Conservation (phyloP, 2,329 filamentous ascomycete genomes). For the Curvularia sp. region DNA sequence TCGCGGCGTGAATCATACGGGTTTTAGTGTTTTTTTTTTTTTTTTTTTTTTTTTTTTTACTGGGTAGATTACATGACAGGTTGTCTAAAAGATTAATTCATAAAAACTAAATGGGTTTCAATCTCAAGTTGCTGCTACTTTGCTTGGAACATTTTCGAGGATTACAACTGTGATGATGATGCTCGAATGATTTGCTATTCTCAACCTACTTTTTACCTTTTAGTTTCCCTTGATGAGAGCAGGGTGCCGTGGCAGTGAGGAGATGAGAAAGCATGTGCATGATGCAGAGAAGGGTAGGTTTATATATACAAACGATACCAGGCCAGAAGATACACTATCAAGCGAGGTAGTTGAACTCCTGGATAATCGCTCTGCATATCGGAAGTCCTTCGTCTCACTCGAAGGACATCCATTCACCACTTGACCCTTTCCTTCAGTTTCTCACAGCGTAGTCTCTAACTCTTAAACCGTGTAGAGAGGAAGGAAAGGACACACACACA, state of each 20-base stretch:
- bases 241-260: too few relatives aligned
- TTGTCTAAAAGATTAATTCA: neutral
- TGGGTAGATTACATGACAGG: neutral
- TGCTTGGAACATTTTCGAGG: too few relatives aligned
- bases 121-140: neutral
- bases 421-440: too few relatives aligned
- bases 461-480: too few relatives aligned
- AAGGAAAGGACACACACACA: too few relatives aligned
- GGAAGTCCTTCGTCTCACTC: too few relatives aligned
- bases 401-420: too few relatives aligned
- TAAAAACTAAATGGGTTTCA: neutral
- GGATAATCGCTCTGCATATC: too few relatives aligned
- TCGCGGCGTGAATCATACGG: neutral
- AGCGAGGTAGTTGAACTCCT: too few relatives aligned
- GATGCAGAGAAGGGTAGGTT: neutral
- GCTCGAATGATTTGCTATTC: neutral
- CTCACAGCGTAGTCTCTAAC: too few relatives aligned
- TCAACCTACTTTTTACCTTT: slow-evolving; percentile 1
- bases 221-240: too few relatives aligned
- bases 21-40: neutral
- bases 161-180: neutral
- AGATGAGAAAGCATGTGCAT: neutral
- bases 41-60: neutral
- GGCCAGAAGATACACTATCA: too few relatives aligned
- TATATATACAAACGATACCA: neutral